phyloP scores from a whole-genome alignment of 2,329 filamentous ascomycete genomes.

The Canariomyces notabilis region DNA sequence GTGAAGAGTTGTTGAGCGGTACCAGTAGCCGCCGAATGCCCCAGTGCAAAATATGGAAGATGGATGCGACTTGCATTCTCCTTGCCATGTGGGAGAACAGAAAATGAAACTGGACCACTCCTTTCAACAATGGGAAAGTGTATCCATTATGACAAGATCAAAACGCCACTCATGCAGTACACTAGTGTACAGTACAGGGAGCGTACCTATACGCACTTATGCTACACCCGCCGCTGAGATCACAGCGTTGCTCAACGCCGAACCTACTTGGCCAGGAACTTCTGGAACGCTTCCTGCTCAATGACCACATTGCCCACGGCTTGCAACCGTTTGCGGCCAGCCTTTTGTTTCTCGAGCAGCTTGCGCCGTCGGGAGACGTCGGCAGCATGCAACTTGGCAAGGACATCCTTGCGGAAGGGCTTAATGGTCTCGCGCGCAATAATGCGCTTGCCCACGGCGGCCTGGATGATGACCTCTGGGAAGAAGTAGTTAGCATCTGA shows the following conservation, averaged over 20 bases:
- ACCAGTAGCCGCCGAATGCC: too few relatives aligned
- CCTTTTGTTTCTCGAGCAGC: conserved; percentile 93
- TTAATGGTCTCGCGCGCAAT: conserved; percentile 93
- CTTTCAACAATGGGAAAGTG: too few relatives aligned
- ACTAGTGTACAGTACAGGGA: background rate
- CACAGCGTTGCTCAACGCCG: too few relatives aligned
- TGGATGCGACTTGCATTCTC: too few relatives aligned
- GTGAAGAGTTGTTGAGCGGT: too few relatives aligned
- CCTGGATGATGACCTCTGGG: conserved; percentile 84
- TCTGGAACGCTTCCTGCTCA: conserved; percentile 91
- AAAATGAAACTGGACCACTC: too few relatives aligned
- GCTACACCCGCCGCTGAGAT: too few relatives aligned
- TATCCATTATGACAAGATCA: too few relatives aligned
- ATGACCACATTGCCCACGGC: conserved; percentile 90
- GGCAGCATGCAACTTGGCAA: conserved; percentile 86
- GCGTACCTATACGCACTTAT: too few relatives aligned
- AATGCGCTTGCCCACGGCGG: conserved; percentile 73
- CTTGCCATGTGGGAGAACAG: too few relatives aligned
- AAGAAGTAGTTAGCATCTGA: conserved; percentile 7
- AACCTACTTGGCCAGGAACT: conserved; percentile 72
- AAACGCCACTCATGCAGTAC: conserved; percentile 1
- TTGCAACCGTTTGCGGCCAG: conserved; percentile 81
- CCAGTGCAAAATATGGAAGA: too few relatives aligned
- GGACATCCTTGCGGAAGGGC: conserved; percentile 91
- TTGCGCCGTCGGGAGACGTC: conserved; percentile 81